Evolutionary conservation across 2,329 filamentous ascomycete species (phyloP).

Genomic region (Orbilia brochopaga): DNA sequence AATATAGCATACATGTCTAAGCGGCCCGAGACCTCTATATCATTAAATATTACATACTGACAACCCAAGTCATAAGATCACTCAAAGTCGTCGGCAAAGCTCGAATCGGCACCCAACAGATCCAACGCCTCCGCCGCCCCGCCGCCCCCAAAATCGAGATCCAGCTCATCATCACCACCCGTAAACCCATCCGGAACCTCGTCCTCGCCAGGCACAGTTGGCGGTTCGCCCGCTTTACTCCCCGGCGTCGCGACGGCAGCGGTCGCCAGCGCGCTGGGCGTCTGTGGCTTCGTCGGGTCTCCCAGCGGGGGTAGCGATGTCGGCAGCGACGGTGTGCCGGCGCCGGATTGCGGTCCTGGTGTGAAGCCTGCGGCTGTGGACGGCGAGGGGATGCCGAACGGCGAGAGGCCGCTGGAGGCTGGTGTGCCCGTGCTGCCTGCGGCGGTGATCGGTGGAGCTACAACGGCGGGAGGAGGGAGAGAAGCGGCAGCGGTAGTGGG

Average conservation of each 20-base stretch:
- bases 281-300: slow-evolving; percentile 20
- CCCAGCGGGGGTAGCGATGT: slow-evolving; percentile 38
- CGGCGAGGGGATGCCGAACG: slow-evolving; percentile 43
- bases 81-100: slow-evolving; percentile 43
- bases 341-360: slow-evolving; percentile 21
- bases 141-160: slow-evolving; percentile 25
- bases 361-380: slow-evolving; percentile 27
- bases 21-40: neutral
- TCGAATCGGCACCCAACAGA: slow-evolving; percentile 27
- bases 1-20: neutral
- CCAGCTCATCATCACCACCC: slow-evolving; percentile 26
- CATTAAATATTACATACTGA: neutral
- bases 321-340: slow-evolving; percentile 25
- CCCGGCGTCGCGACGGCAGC: neutral
- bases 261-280: slow-evolving; percentile 8
- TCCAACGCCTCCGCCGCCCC: slow-evolving; percentile 42
- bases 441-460: neutral
- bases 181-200: slow-evolving; percentile 29
- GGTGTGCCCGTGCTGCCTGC: slow-evolving; percentile 13
- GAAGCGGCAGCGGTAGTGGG: neutral
- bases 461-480: slow-evolving; percentile 3
- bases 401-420: slow-evolving; percentile 25
- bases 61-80: neutral
- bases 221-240: slow-evolving; percentile 36
- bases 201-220: slow-evolving; percentile 45